These are phyloP conservation scores for Ogataea nakhonphanomensis DNA, from an alignment of 805 yeast genomes.

Conservation along the genomic window DNA sequence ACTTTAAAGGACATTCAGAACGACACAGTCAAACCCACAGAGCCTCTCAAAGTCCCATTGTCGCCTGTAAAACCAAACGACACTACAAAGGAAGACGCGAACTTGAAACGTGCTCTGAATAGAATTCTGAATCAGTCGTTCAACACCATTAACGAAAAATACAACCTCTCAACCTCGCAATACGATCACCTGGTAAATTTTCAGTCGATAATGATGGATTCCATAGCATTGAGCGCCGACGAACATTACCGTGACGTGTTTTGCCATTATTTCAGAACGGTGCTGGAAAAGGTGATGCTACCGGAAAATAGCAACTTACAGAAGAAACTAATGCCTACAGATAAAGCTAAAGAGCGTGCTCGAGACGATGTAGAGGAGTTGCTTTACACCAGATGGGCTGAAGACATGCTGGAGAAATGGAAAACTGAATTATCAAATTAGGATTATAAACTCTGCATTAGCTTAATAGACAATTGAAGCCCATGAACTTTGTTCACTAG, in stretches of 20 bases:
- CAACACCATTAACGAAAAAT: conserved; percentile 42
- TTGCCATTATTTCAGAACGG: conserved; percentile 29
- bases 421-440: conserved; percentile 1
- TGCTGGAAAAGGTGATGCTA: conserved; percentile 31
- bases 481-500: conserved; percentile 13
- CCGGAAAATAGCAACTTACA: conserved; percentile 26
- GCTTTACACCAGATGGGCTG: conserved; percentile 49
- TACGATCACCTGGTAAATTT: conserved; percentile 42
- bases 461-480: conserved; percentile 10
- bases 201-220: conserved; percentile 35
- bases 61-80: conserved; percentile 17
- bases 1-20: neutral
- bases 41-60: conserved; percentile 13
- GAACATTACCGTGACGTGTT: conserved; percentile 29
- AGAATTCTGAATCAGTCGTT: conserved; percentile 41
- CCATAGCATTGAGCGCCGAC: conserved; percentile 25
- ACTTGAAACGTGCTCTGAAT: conserved; percentile 29
- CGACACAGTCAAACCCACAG: conserved; percentile 11
- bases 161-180: conserved; percentile 52
- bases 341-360: conserved; percentile 3
- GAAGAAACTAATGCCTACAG: conserved; percentile 28
- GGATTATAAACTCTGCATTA: conserved; percentile 8
- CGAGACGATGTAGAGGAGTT: conserved; percentile 42
- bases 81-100: conserved; percentile 6
- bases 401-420: conserved; percentile 28